These are phyloP conservation scores for Paraphoma chrysanthemicola DNA, from an alignment of 2,329 filamentous ascomycete genomes.

Conservation along the genomic window DNA sequence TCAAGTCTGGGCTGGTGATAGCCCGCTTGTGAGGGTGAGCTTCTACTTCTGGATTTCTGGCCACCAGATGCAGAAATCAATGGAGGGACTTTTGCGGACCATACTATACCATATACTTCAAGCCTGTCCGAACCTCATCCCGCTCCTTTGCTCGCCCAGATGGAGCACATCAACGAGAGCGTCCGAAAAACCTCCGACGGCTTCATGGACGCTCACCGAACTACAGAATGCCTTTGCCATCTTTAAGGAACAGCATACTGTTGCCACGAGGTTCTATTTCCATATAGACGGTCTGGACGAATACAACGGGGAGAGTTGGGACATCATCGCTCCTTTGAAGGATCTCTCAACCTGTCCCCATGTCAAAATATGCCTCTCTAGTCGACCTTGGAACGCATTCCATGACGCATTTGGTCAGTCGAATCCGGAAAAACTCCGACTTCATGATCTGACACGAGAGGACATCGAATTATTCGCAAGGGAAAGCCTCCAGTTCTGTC, in stretches of 20 bases:
- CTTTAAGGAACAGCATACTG: neutral
- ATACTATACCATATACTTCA: conserved; percentile 26
- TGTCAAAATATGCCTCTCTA: conserved; percentile 29
- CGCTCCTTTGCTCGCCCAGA: neutral
- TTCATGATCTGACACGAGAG: conserved; percentile 2
- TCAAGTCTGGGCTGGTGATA: conserved; percentile 17
- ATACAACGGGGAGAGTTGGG: conserved; percentile 15
- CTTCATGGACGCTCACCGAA: neutral
- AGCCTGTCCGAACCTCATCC: conserved; percentile 3
- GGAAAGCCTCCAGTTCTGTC: neutral
- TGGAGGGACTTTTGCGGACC: conserved; percentile 32
- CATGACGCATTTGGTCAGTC: conserved; percentile 7
- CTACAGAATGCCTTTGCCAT: neutral
- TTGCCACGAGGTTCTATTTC: conserved; percentile 21
- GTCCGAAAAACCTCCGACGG: neutral
- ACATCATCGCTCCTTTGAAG: conserved; percentile 17
- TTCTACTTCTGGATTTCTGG: conserved; percentile 42
- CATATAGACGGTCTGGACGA: conserved; percentile 27
- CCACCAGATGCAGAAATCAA: conserved; percentile 24
- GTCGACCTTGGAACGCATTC: conserved; percentile 17
- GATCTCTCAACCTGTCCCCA: conserved; percentile 1
- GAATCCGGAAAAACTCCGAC: neutral
- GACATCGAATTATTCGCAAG: conserved; percentile 9
- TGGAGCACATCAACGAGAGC: neutral
- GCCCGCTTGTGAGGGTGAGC: conserved; percentile 9